phyloP scores from a whole-genome alignment of 306 rosid species.

The Sindora glabra region DNA sequence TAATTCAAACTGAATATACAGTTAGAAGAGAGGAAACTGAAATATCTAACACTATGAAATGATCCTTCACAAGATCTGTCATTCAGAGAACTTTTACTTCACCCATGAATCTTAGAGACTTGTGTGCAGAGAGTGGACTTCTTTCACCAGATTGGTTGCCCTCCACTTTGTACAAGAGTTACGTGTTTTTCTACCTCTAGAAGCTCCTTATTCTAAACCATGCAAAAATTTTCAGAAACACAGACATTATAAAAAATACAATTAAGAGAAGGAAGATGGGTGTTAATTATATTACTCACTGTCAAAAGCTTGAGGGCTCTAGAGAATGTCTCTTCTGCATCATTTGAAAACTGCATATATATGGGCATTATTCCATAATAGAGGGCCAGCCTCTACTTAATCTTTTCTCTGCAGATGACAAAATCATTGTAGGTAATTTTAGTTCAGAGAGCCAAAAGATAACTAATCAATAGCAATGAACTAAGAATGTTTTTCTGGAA shows the following conservation, averaged over 20 bases:
- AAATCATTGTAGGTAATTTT: constrained; percentile 3
- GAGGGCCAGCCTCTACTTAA: constrained; percentile 74
- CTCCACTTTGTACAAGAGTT: constrained; percentile 95
- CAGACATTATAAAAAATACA: not conserved
- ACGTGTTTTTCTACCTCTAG: constrained; percentile 60
- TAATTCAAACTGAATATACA: not conserved
- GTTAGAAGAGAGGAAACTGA: no score
- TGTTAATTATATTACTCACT: constrained; percentile 38
- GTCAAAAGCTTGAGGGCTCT: constrained; percentile 67
- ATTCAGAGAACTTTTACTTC: constrained; percentile 24
- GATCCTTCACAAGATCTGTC: not conserved
- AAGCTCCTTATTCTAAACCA: constrained; percentile 57
- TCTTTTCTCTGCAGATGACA: constrained; percentile 49
- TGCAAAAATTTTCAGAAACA: constrained; percentile 2
- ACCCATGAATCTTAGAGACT: constrained; percentile 69
- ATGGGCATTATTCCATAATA: constrained; percentile 78
- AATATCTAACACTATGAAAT: not conserved
- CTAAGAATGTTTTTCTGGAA: no score
- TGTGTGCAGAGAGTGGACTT: constrained; percentile 88
- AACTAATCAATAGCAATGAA: no score
- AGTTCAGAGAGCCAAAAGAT: not conserved
- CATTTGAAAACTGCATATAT: constrained; percentile 78
- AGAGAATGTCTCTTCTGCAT: constrained; percentile 79
- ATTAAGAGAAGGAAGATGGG: constrained; percentile 3
- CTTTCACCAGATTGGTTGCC: constrained; percentile 87